phyloP scores from a whole-genome alignment of 371 early-diverging fungal genomes.

The Circinella minor region DNA sequence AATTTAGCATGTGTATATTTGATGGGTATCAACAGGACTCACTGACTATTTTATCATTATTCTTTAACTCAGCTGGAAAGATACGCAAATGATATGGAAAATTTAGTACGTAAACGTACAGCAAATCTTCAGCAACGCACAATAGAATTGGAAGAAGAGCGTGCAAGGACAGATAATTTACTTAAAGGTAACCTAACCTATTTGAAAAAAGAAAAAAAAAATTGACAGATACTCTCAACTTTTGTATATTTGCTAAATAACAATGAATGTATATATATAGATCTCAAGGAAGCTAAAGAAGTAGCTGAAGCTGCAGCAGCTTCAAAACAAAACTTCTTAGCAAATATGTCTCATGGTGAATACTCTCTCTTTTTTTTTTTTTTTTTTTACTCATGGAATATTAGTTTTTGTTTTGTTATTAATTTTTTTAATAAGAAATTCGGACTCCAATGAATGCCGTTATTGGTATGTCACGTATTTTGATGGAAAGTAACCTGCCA shows the following conservation, averaged over 20 bases:
- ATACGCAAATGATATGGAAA: constrained; percentile 62
- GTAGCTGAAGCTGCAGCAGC: constrained; percentile 59
- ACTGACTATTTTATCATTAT: too few relatives aligned
- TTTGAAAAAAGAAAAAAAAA: neutral
- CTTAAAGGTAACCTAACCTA: constrained; percentile 25
- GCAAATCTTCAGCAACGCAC: constrained; percentile 56
- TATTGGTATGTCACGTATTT: constrained; percentile 50
- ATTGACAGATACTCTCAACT: too few relatives aligned
- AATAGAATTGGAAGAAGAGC: constrained; percentile 54
- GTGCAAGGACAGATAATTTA: constrained; percentile 42
- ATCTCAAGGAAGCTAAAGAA: constrained; percentile 55
- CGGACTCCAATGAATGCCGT: constrained; percentile 60
- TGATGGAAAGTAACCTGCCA: constrained; percentile 45
- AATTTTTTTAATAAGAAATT: constrained; percentile 16
- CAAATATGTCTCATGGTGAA: constrained; percentile 55
- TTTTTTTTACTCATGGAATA: neutral
- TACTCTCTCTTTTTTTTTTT: neutral
- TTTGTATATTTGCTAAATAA: too few relatives aligned
- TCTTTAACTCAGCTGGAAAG: constrained; percentile 38
- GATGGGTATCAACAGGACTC: too few relatives aligned
- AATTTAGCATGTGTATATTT: neutral
- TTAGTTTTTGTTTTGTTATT: neutral
- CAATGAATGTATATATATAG: constrained; percentile 10
- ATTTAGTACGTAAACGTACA: constrained; percentile 50
- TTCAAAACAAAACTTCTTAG: constrained; percentile 57